Conservation (phyloP, 148 eudicot species). For the Bassia scoparia region DNA sequence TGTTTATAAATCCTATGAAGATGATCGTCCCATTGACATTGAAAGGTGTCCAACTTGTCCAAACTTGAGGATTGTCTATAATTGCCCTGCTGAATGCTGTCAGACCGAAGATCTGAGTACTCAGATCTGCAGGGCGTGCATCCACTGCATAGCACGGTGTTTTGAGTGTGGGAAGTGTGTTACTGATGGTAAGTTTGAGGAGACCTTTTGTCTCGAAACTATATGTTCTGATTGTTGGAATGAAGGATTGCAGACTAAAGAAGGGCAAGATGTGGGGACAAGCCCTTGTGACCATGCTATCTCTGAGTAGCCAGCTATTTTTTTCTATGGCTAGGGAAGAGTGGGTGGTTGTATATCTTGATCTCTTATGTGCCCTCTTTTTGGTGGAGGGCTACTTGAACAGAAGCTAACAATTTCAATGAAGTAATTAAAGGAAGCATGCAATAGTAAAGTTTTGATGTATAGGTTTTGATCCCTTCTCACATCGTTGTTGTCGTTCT, state of each 20-base stretch:
- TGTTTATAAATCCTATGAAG: constrained; percentile 44
- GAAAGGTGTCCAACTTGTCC: constrained; percentile 78
- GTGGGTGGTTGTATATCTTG: neutral
- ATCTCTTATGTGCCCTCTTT: constrained; percentile 6
- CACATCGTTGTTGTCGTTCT: neutral
- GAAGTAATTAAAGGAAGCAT: constrained; percentile 1
- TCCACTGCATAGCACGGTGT: constrained; percentile 68
- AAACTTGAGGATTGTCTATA: constrained; percentile 61
- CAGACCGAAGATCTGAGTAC: constrained; percentile 36
- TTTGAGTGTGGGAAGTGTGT: constrained; percentile 71
- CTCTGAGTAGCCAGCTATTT: constrained; percentile 12
- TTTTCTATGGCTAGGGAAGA: constrained; percentile 38
- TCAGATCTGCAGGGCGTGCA: constrained; percentile 65
- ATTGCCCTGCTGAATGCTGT: constrained; percentile 69
- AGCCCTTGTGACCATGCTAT: constrained; percentile 4
- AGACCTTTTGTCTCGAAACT: constrained; percentile 55
- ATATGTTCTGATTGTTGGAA: constrained; percentile 55
- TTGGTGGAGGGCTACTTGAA: neutral
- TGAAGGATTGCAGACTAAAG: constrained; percentile 24
- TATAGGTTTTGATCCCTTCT: neutral
- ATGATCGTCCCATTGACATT: constrained; percentile 75
- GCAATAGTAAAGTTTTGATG: neutral
- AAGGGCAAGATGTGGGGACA: constrained; percentile 28
- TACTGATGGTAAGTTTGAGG: constrained; percentile 52
- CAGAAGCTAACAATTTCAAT: constrained; percentile 3